These are phyloP conservation scores for Antrodiella citrinella DNA, from an alignment of 768 basidiomycete species.

Conservation along the genomic window DNA sequence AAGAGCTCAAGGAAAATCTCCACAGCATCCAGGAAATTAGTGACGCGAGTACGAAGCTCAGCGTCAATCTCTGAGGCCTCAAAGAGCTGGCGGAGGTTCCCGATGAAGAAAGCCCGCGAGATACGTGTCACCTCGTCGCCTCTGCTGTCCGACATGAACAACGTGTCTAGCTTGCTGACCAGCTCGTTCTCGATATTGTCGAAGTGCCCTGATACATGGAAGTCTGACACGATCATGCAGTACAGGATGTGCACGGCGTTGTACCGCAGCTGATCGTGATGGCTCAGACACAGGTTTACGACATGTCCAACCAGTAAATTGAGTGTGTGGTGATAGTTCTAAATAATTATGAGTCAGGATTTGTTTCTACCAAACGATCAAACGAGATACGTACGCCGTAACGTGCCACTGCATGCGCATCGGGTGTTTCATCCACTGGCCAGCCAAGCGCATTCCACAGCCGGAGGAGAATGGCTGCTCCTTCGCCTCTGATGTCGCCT, in stretches of 20 bases:
- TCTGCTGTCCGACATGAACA: slow-evolving; percentile 92
- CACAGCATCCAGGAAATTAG: slow-evolving; percentile 79
- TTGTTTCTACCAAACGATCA: not conserved
- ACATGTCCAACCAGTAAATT: slow-evolving; percentile 83
- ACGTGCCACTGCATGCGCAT: slow-evolving; percentile 45
- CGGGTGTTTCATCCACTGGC: slow-evolving; percentile 50
- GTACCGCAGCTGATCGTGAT: slow-evolving; percentile 86
- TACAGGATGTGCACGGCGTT: slow-evolving; percentile 90
- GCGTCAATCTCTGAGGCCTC: slow-evolving; percentile 78
- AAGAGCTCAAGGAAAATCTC: slow-evolving; percentile 90
- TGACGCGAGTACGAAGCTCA: slow-evolving; percentile 67
- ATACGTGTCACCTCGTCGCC: slow-evolving; percentile 59
- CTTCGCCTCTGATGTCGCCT: slow-evolving; percentile 91
- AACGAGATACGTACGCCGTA: slow-evolving; percentile 60
- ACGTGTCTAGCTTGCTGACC: slow-evolving; percentile 79
- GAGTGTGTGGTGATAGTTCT: slow-evolving; percentile 83
- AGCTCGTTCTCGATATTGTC: slow-evolving; percentile 88
- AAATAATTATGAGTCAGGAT: slow-evolving; percentile 11
- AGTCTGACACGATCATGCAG: slow-evolving; percentile 93
- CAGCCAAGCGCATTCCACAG: slow-evolving; percentile 85
- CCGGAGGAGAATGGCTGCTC: slow-evolving; percentile 66
- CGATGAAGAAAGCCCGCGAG: slow-evolving; percentile 87
- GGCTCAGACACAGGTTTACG: slow-evolving; percentile 87
- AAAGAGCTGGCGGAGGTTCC: slow-evolving; percentile 84
- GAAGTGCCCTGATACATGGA: slow-evolving; percentile 77